phyloP scores from a whole-genome alignment of 805 yeast genomes.

The Suhomyces kilbournensis region DNA sequence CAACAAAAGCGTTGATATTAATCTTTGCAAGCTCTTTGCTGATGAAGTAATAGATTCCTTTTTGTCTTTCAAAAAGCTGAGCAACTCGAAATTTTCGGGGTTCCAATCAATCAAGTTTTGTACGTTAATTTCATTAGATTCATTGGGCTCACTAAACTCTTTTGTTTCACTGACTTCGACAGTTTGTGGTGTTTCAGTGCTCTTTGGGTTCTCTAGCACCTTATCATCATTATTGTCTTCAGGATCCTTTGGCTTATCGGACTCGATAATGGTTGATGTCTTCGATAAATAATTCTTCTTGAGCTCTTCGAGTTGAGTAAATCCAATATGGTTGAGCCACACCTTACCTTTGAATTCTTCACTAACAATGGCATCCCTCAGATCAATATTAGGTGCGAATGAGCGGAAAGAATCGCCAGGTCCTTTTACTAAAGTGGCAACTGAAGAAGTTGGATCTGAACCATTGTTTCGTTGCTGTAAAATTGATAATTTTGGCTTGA shows the following conservation, averaged over 20 bases:
- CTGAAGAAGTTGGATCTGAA: constrained; percentile 14
- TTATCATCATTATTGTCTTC: constrained; percentile 1
- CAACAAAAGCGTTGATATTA: constrained; percentile 31
- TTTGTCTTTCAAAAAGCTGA: constrained; percentile 25
- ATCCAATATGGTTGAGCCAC: constrained; percentile 42
- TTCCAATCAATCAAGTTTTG: constrained; percentile 34
- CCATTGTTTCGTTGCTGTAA: constrained; percentile 22
- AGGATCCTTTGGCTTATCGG: constrained; percentile 7
- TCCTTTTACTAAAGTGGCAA: constrained; percentile 6
- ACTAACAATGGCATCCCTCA: constrained; percentile 32
- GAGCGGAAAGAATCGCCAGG: constrained; percentile 25
- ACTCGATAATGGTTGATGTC: constrained; percentile 5
- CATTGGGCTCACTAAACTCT: background rate
- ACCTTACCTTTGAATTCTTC: constrained; percentile 29
- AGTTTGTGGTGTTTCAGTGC: constrained; percentile 4
- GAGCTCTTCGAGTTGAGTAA: constrained; percentile 26
- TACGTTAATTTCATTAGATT: constrained; percentile 21
- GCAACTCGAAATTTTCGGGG: constrained; percentile 27
- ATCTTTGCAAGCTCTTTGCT: constrained; percentile 30
- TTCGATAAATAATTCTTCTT: constrained; percentile 16
- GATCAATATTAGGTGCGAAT: constrained; percentile 37
- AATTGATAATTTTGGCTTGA: constrained; percentile 17
- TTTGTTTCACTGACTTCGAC: background rate
- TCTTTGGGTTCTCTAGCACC: background rate
- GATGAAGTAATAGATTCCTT: constrained; percentile 21